Conservation (phyloP, 371 early-diverging fungal species). For the Lichtheimia hyalospora region DNA sequence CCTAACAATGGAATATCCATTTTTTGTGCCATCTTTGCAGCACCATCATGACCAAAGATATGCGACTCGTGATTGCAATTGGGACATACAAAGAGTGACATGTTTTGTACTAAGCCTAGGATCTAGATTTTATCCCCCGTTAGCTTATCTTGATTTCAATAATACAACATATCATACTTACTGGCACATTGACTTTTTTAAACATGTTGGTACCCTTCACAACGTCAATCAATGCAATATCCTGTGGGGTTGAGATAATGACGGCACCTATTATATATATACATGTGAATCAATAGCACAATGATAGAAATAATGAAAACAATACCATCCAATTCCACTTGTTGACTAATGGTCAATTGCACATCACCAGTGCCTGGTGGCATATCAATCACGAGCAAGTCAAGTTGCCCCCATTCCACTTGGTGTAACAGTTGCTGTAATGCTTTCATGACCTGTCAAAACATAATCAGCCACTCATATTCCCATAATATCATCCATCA, state of each 20-base stretch:
- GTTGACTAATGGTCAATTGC: constrained; percentile 83
- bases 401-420: constrained; percentile 80
- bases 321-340: constrained; percentile 71
- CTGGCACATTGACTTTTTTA: constrained; percentile 78
- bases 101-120: constrained; percentile 88
- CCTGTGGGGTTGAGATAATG: constrained; percentile 91
- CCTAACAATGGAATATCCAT: constrained; percentile 69
- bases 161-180: constrained; percentile 36
- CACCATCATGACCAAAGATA: constrained; percentile 80
- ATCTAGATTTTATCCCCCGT: constrained; percentile 52
- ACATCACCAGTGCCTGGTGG: constrained; percentile 94
- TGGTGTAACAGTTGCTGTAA: constrained; percentile 84
- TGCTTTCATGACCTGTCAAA: constrained; percentile 81
- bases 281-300: background rate
- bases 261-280: constrained; percentile 64
- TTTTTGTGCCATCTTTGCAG: constrained; percentile 58
- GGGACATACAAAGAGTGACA: constrained; percentile 83
- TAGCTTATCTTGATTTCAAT: background rate
- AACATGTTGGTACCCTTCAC: constrained; percentile 86
- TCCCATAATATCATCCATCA: background rate
- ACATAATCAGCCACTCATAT: background rate
- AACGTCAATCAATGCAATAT: constrained; percentile 83
- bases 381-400: constrained; percentile 87
- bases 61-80: constrained; percentile 77
- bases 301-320: background rate